These are phyloP conservation scores for Acer campestre DNA, from an alignment of 345 rosid genomes.

Conservation along the genomic window DNA sequence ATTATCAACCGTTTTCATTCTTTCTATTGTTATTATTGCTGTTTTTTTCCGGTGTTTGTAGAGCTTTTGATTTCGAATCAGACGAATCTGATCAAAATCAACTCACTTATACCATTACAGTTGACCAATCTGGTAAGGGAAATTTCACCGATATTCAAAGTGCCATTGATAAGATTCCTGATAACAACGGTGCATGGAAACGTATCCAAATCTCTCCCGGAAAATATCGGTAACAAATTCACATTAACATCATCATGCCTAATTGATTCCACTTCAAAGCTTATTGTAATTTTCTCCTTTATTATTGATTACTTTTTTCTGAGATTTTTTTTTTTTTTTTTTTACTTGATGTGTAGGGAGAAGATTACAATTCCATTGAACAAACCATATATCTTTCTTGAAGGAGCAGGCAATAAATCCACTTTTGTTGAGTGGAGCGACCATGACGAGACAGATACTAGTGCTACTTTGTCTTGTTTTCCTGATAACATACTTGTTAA, in stretches of 20 bases:
- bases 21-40: background rate
- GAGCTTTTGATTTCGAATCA: background rate
- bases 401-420: slow-evolving; percentile 18
- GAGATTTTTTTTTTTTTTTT: too few species aligned
- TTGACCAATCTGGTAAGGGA: slow-evolving; percentile 18
- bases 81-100: too few species aligned
- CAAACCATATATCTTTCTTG: slow-evolving; percentile 33
- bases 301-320: too few species aligned
- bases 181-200: slow-evolving; percentile 11
- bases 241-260: too few species aligned
- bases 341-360: slow-evolving; percentile 21
- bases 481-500: slow-evolving; percentile 29
- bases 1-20: background rate
- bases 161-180: slow-evolving; percentile 28
- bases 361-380: slow-evolving; percentile 19
- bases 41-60: background rate
- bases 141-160: slow-evolving; percentile 30
- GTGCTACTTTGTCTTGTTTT: slow-evolving; percentile 30
- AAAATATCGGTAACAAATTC: slow-evolving; percentile 5
- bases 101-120: slow-evolving; percentile 7
- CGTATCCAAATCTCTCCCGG: slow-evolving; percentile 16
- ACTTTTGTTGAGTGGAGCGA: slow-evolving; percentile 38
- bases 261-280: too few species aligned
- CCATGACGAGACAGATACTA: background rate
- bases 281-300: too few species aligned